phyloP scores from a whole-genome alignment of 805 yeast genomes.

The Hyphopichia homilentoma region DNA sequence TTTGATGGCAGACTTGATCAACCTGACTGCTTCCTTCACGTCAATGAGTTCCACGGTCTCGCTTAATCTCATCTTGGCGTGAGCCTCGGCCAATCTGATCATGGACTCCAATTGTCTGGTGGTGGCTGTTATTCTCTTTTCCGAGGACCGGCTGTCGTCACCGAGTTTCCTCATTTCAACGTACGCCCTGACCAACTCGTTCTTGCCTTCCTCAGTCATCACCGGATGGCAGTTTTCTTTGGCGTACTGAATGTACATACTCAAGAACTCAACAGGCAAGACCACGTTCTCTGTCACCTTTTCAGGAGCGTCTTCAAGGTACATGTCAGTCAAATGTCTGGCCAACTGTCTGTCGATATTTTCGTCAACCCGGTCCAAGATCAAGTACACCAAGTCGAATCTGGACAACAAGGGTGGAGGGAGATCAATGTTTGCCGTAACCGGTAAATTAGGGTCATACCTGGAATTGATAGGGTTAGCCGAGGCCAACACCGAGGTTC shows the following conservation, averaged over 20 bases:
- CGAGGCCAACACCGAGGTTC: slow-evolving; percentile 92
- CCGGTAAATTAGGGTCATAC: slow-evolving; percentile 92
- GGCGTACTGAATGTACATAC: slow-evolving; percentile 91
- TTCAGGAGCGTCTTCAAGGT: slow-evolving; percentile 80
- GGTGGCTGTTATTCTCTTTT: slow-evolving; percentile 93
- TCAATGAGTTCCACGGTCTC: slow-evolving; percentile 69
- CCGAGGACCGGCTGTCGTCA: slow-evolving; percentile 82
- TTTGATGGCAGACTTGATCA: slow-evolving; percentile 90
- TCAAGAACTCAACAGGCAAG: slow-evolving; percentile 81
- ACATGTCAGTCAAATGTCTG: slow-evolving; percentile 84
- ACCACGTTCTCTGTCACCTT: slow-evolving; percentile 66
- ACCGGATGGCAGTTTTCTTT: slow-evolving; percentile 80
- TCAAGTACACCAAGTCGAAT: slow-evolving; percentile 89
- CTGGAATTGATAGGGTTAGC: slow-evolving; percentile 97
- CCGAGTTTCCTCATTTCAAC: slow-evolving; percentile 94
- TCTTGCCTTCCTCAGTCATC: slow-evolving; percentile 75
- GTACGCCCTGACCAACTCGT: slow-evolving; percentile 79
- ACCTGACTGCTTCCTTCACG: slow-evolving; percentile 89
- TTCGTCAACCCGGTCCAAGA: slow-evolving; percentile 91
- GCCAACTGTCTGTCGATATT: slow-evolving; percentile 82
- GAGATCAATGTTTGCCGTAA: slow-evolving; percentile 89
- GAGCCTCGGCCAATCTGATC: slow-evolving; percentile 94
- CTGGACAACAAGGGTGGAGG: slow-evolving; percentile 96
- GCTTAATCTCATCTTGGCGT: slow-evolving; percentile 91
- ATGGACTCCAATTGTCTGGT: slow-evolving; percentile 95